These are phyloP conservation scores for Clavaria fumosa DNA, from an alignment of 768 basidiomycete genomes.

Conservation along the genomic window DNA sequence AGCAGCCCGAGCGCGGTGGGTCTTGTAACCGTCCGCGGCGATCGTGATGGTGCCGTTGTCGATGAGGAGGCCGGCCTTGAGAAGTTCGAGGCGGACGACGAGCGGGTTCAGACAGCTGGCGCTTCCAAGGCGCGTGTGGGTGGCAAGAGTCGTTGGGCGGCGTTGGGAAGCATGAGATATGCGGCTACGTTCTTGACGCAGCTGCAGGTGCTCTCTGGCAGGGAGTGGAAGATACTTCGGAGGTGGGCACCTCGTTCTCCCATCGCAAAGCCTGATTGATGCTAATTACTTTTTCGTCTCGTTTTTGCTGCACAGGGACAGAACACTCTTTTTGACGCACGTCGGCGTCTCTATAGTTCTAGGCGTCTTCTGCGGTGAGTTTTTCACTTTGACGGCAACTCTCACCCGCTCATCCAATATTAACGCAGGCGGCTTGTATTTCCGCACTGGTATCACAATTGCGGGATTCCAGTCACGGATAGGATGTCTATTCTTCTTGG, in stretches of 20 bases:
- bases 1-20: not conserved
- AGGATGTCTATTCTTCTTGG: constrained; percentile 91
- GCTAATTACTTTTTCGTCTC: no score
- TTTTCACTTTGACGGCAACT: not conserved
- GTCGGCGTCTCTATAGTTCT: constrained; percentile 50
- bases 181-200: constrained; percentile 82
- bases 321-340: constrained; percentile 72
- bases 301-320: constrained; percentile 40
- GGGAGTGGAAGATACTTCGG: constrained; percentile 74
- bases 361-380: constrained; percentile 73
- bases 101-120: no score
- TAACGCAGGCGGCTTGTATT: constrained; percentile 66
- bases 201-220: constrained; percentile 60
- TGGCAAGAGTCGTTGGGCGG: not conserved
- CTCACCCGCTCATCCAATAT: not conserved
- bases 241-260: constrained; percentile 25
- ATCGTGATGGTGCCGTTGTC: not conserved
- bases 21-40: not conserved
- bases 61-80: not conserved
- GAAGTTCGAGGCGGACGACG: not conserved
- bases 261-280: not conserved
- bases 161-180: constrained; percentile 22
- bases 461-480: constrained; percentile 89
- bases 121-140: no score
- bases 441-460: constrained; percentile 60